Percentiles rank a stretch among this genome's conserved stretches.
phyloP scores from a whole-genome alignment of 2,329 filamentous ascomycete genomes.

The Clarireedia homoeocarpa region DNA sequence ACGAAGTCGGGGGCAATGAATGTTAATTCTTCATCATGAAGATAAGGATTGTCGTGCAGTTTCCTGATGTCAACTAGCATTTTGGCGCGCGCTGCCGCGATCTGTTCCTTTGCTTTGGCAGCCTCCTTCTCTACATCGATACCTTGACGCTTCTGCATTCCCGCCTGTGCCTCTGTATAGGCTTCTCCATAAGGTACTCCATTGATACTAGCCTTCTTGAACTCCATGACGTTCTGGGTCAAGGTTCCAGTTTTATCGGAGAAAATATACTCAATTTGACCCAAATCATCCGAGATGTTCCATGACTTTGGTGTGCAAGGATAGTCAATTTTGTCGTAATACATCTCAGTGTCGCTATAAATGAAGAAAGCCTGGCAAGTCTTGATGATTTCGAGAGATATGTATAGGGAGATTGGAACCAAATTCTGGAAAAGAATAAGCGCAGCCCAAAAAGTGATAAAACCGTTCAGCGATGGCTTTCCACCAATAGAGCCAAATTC shows the following conservation, averaged over 20 bases:
- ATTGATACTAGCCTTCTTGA: slow-evolving; percentile 97
- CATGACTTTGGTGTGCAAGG: slow-evolving; percentile 95
- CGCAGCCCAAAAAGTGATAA: slow-evolving; percentile 94
- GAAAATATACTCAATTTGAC: slow-evolving; percentile 98
- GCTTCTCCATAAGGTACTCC: slow-evolving; percentile 95
- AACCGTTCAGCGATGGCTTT: slow-evolving; percentile 69
- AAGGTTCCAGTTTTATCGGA: slow-evolving; percentile 89
- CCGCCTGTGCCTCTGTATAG: slow-evolving; percentile 93
- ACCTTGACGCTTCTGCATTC: slow-evolving; percentile 88
- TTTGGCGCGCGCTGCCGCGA: slow-evolving; percentile 65
- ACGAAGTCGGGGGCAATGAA: slow-evolving; percentile 91
- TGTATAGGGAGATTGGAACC: slow-evolving; percentile 96
- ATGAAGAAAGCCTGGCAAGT: slow-evolving; percentile 94
- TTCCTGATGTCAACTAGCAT: slow-evolving; percentile 68
- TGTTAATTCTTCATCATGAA: slow-evolving; percentile 82
- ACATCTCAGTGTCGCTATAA: slow-evolving; percentile 93
- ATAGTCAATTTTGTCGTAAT: slow-evolving; percentile 89
- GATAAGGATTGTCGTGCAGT: slow-evolving; percentile 81
- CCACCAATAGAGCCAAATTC: slow-evolving; percentile 79
- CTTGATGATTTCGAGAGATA: slow-evolving; percentile 91
- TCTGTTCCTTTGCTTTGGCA: slow-evolving; percentile 64
- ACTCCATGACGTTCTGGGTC: slow-evolving; percentile 95
- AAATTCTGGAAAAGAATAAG: slow-evolving; percentile 97
- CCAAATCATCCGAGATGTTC: slow-evolving; percentile 98
- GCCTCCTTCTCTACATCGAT: slow-evolving; percentile 78